phyloP scores from a whole-genome alignment of 495 filamentous ascomycete genomes.

The Mycothermus thermophilus region DNA sequence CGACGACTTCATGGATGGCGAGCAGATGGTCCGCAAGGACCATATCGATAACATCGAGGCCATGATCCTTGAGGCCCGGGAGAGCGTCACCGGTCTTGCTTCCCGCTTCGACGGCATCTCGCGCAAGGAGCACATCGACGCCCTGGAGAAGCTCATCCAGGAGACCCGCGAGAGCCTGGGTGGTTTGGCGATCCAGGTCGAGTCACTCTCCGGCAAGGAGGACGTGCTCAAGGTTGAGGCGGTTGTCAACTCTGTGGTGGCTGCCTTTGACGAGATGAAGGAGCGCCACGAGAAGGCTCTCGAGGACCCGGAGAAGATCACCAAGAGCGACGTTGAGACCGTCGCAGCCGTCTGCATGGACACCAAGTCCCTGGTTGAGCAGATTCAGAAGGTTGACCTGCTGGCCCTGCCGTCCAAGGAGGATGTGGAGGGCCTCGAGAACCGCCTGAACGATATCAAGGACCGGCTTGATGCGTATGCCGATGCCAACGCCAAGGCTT shows the following conservation, averaged over 20 bases:
- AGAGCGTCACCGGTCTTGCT: slow-evolving; percentile 46
- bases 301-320: slow-evolving; percentile 49
- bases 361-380: slow-evolving; percentile 59
- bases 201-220: slow-evolving; percentile 55
- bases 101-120: slow-evolving; percentile 47
- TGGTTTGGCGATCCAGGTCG: slow-evolving; percentile 41
- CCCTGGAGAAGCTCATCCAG: slow-evolving; percentile 50
- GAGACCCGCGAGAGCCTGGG: slow-evolving; percentile 56
- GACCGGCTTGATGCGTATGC: slow-evolving; percentile 54
- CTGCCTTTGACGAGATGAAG: slow-evolving; percentile 64
- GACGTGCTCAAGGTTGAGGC: slow-evolving; percentile 64
- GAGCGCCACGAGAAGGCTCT: slow-evolving; percentile 47
- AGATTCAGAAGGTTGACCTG: slow-evolving; percentile 52
- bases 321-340: slow-evolving; percentile 65
- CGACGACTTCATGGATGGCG: slow-evolving; percentile 59
- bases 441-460: slow-evolving; percentile 55
- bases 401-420: slow-evolving; percentile 52
- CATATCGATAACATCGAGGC: slow-evolving; percentile 62
- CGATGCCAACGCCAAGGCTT: slow-evolving; percentile 58
- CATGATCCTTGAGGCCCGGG: slow-evolving; percentile 55
- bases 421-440: slow-evolving; percentile 36
- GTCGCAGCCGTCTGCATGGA: slow-evolving; percentile 68
- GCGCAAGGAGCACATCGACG: slow-evolving; percentile 55
- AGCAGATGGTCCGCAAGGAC: slow-evolving; percentile 50
- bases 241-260: slow-evolving; percentile 60